Evolutionary conservation across 208 protist genomes (phyloP).

Genomic region (Leishmania gerbilli): DNA sequence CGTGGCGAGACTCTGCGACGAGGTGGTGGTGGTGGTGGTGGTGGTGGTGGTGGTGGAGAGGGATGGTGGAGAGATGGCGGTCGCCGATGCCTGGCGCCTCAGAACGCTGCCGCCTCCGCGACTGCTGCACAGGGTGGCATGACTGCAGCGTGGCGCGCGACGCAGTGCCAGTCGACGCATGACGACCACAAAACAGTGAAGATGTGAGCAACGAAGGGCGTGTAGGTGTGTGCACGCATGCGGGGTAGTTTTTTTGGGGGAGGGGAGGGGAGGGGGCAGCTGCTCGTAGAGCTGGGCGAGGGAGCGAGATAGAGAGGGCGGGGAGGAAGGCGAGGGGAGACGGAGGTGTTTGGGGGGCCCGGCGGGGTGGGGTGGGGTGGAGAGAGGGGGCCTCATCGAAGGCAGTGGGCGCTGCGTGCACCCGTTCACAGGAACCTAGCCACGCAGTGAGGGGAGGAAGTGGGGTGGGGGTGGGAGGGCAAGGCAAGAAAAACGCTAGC

Average conservation of each 20-base stretch:
- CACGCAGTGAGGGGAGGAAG: too few species aligned
- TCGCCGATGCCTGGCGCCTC: neutral
- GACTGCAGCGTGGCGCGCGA: neutral
- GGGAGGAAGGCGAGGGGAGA: neutral
- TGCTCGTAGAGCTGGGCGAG: neutral
- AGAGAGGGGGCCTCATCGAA: too few species aligned
- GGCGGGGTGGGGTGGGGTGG: too few species aligned
- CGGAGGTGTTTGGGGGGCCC: too few species aligned
- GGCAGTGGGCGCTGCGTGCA: too few species aligned
- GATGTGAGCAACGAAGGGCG: neutral
- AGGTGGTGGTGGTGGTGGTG: neutral
- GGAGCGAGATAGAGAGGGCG: slow-evolving; percentile 1
- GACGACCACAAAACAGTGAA: neutral
- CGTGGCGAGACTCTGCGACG: neutral
- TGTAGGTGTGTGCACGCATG: neutral
- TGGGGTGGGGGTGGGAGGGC: too few species aligned
- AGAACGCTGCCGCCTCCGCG: neutral
- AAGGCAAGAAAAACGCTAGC: too few species aligned
- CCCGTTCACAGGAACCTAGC: too few species aligned
- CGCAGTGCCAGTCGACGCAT: neutral
- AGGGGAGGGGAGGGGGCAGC: too few species aligned
- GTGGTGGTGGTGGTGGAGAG: neutral
- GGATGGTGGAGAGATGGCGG: neutral
- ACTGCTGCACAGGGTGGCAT: neutral
- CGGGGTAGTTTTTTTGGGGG: neutral